Evolutionary conservation across 73 alveolate genomes (phyloP).

Genomic region (Paraurostyla sp.): DNA sequence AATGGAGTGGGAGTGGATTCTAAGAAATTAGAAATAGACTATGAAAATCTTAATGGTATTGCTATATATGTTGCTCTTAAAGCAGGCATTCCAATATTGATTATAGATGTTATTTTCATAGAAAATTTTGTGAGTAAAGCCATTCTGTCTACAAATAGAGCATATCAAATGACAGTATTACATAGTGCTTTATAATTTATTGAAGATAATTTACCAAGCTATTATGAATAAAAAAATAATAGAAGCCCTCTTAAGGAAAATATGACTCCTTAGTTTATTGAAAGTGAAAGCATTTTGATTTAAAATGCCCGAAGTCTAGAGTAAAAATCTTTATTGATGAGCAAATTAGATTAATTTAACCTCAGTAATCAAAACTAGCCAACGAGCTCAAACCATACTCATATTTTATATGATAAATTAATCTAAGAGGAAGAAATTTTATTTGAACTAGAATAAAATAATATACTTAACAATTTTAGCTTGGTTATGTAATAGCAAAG

Average conservation of each 20-base stretch:
- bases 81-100: slow-evolving; percentile 9
- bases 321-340: background rate
- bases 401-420: background rate
- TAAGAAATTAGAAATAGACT: slow-evolving; percentile 21
- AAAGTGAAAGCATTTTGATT: background rate
- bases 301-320: slow-evolving; percentile 13
- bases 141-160: slow-evolving; percentile 42
- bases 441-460: slow-evolving; percentile 2
- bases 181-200: slow-evolving; percentile 35
- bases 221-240: slow-evolving; percentile 42
- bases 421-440: slow-evolving; percentile 3
- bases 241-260: slow-evolving; percentile 46
- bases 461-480: background rate
- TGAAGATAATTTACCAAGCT: slow-evolving; percentile 44
- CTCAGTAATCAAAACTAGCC: background rate
- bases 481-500: background rate
- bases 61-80: slow-evolving; percentile 47
- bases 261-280: slow-evolving; percentile 33
- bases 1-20: background rate
- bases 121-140: slow-evolving; percentile 56
- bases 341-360: background rate
- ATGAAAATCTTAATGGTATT: slow-evolving; percentile 52
- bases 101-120: slow-evolving; percentile 44
- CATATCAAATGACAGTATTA: slow-evolving; percentile 58
- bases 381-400: background rate